phyloP scores from a whole-genome alignment of 1,284 basidiomycete genomes.

The Clitocybe nebularis region DNA sequence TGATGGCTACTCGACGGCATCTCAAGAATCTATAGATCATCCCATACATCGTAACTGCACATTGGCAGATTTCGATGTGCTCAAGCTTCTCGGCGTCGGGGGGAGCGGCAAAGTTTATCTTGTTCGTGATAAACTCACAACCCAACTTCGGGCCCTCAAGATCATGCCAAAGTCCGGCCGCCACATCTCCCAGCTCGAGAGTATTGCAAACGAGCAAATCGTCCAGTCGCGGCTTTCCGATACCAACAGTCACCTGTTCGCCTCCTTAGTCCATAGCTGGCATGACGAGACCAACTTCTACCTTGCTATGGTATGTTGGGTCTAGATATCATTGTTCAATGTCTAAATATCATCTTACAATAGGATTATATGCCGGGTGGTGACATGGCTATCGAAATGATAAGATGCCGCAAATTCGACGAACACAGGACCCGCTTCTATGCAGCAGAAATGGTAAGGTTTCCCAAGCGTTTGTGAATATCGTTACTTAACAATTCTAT shows the following conservation, averaged over 20 bases:
- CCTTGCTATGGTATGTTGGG: conserved; percentile 20
- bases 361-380: conserved; percentile 21
- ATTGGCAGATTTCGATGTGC: conserved; percentile 19
- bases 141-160: conserved; percentile 20
- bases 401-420: conserved; percentile 13
- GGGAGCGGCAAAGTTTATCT: conserved; percentile 19
- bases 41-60: too few species aligned
- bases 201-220: conserved; percentile 15
- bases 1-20: too few species aligned
- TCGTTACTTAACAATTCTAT: not conserved
- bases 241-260: conserved; percentile 10
- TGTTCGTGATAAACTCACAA: conserved; percentile 16
- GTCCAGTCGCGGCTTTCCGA: conserved; percentile 14
- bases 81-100: conserved; percentile 21
- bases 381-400: conserved; percentile 20
- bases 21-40: too few species aligned
- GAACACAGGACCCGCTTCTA: conserved; percentile 18
- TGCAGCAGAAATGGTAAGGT: conserved; percentile 20
- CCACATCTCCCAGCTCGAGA: not conserved
- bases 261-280: conserved; percentile 21
- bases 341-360: not conserved
- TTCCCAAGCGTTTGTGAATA: not conserved
- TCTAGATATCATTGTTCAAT: not conserved
- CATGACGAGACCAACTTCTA: conserved; percentile 22
- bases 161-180: conserved; percentile 19